Conservation (phyloP, 1,139 yeast species). For the Yamadazyma atlantica region DNA sequence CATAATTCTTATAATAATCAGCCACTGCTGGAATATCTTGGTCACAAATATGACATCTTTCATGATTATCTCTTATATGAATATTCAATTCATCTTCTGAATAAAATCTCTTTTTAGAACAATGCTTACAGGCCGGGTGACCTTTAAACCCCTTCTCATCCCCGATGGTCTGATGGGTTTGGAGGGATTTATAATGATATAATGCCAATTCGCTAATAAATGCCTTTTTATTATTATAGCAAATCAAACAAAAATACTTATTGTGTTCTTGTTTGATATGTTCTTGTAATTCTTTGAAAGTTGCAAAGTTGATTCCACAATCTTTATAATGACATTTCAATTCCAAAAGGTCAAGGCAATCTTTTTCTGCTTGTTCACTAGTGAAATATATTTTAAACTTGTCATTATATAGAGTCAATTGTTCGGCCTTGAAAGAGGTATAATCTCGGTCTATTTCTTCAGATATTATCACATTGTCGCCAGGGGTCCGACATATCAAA, state of each 20-base stretch:
- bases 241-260: slow-evolving; percentile 67
- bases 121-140: slow-evolving; percentile 87
- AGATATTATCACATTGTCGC: slow-evolving; percentile 59
- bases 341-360: slow-evolving; percentile 52
- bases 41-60: slow-evolving; percentile 88
- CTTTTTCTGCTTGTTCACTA: slow-evolving; percentile 36
- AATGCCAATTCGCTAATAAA: slow-evolving; percentile 71
- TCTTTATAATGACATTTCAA: slow-evolving; percentile 60
- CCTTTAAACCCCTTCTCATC: slow-evolving; percentile 75
- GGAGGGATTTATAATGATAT: slow-evolving; percentile 61
- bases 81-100: slow-evolving; percentile 83
- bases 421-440: slow-evolving; percentile 31
- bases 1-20: slow-evolving; percentile 77
- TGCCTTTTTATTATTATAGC: slow-evolving; percentile 72
- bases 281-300: slow-evolving; percentile 58
- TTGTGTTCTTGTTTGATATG: slow-evolving; percentile 68
- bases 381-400: slow-evolving; percentile 56
- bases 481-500: slow-evolving; percentile 79
- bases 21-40: slow-evolving; percentile 63
- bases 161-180: slow-evolving; percentile 70
- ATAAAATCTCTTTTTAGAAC: slow-evolving; percentile 72
- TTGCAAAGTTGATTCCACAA: slow-evolving; percentile 43
- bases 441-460: slow-evolving; percentile 37
- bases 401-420: slow-evolving; percentile 36
- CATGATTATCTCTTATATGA: slow-evolving; percentile 85